Conservation (phyloP, 345 rosid genomes). For the Populus simonii region DNA sequence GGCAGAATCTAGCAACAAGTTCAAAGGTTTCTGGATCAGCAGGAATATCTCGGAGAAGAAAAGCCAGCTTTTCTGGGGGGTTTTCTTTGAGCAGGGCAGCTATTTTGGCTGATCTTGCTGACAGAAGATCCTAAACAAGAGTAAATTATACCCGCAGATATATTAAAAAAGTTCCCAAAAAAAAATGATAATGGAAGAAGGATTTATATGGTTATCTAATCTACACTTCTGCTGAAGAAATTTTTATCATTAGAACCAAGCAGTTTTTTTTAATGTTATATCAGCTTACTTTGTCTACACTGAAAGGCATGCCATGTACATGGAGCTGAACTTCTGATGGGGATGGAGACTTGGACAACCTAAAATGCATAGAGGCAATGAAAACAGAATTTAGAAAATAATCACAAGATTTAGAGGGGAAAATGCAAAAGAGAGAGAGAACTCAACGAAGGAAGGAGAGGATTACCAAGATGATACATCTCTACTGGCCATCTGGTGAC, state of each 20-base stretch:
- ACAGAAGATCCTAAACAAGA: slow-evolving; percentile 46
- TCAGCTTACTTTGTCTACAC: slow-evolving; percentile 41
- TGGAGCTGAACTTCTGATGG: slow-evolving; percentile 35
- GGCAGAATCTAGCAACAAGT: slow-evolving; percentile 68
- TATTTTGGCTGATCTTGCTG: slow-evolving; percentile 60
- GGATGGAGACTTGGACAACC: slow-evolving; percentile 35
- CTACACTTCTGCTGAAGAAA: no score
- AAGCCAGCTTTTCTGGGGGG: slow-evolving; percentile 25
- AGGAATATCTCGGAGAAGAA: slow-evolving; percentile 46
- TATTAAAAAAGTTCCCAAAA: not conserved
- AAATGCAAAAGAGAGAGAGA: not conserved
- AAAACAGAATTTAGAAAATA: not conserved
- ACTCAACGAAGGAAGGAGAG: not conserved
- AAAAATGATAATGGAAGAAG: not conserved
- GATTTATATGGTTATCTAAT: no score
- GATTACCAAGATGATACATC: slow-evolving; percentile 12
- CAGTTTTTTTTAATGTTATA: no score
- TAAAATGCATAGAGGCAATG: slow-evolving; percentile 10
- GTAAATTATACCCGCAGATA: not conserved
- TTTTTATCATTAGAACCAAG: no score
- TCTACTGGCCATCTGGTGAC: slow-evolving; percentile 20
- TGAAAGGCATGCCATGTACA: slow-evolving; percentile 40
- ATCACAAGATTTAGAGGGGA: not conserved
- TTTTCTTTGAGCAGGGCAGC: slow-evolving; percentile 43
- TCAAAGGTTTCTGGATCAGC: slow-evolving; percentile 53